These are phyloP conservation scores for Aspergillus funiculosus DNA, from an alignment of 495 filamentous ascomycete species.

Conservation along the genomic window DNA sequence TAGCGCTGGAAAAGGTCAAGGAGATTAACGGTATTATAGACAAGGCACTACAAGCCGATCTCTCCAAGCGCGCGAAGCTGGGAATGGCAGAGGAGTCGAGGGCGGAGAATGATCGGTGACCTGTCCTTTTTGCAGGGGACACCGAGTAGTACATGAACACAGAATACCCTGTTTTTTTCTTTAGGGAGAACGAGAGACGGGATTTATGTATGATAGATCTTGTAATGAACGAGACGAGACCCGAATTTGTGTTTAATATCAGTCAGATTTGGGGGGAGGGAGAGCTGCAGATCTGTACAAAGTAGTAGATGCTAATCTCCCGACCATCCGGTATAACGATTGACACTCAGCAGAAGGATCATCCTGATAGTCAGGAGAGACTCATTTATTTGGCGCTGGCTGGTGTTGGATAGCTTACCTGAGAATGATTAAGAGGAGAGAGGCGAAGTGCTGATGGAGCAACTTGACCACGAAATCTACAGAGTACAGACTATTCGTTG, in stretches of 20 bases:
- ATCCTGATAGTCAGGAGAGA: neutral
- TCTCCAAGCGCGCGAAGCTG: conserved; percentile 64
- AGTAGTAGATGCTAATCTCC: conserved; percentile 4
- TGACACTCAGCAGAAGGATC: neutral
- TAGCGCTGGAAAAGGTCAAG: conserved; percentile 72
- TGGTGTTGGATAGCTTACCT: too few species aligned
- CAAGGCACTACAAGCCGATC: conserved; percentile 66
- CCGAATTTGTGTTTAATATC: too few species aligned
- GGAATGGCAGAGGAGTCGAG: conserved; percentile 72
- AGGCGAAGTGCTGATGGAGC: too few species aligned
- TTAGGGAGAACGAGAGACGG: neutral
- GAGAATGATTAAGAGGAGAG: too few species aligned
- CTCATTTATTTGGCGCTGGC: too few species aligned
- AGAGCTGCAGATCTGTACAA: conserved; percentile 2
- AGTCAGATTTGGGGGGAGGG: too few species aligned
- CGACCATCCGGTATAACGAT: conserved; percentile 6
- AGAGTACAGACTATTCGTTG: too few species aligned
- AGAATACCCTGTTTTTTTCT: neutral
- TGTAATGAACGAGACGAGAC: conserved; percentile 1
- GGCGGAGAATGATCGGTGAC: conserved; percentile 68
- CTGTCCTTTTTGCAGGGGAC: too few species aligned
- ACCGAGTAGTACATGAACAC: neutral
- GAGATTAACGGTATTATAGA: conserved; percentile 68
- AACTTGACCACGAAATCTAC: too few species aligned
- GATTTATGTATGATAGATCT: conserved; percentile 11